Evolutionary conservation across 768 basidiomycete genomes (phyloP), one percentile per base, ranked within the genome.

Genomic region (Russula virescens): DNA sequence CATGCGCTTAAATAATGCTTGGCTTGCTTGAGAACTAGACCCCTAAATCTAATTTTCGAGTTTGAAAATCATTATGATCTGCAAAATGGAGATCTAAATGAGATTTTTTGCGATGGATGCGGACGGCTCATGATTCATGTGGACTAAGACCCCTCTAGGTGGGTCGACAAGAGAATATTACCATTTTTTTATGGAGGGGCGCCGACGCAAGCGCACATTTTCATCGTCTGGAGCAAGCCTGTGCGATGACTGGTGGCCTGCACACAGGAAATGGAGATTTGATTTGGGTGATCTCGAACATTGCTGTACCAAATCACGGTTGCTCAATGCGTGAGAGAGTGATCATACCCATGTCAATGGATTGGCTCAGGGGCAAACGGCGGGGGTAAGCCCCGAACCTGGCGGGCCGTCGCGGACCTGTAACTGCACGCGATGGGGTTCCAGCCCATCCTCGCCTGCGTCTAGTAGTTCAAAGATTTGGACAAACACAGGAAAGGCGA

Each of bases 381-480:
- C 19, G 43, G 42, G 3, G 8, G 38, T 19, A 13, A 42, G 25
- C 19, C 25, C 50, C 43, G 31, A 52, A 21, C 26, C 19, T 8
- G 38, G 31, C 56, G 62, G 62, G 35, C 62, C 62, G 62, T 45
- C 25, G 16, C 62, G 62, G 62, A 38, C 62, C 62, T 21, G 46
- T 25, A n/a, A 58, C 45, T 26, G 43, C 19, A 52, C 50, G 10
- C 25, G 5, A 25, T 10, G 56, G 45, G 52, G 45, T 34, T 46
- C 38, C 26, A 42, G 18, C 10, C 49, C 19, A 35, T 35, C 1
- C 38, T 31, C 48, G 58, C 42, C 38, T 25, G 8, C 49, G 31
- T 34, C 38, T 49, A 14, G 49, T 6, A 14, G n/a, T 50, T 49
- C 28, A 59, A 40, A 53, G 45, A 16, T 26, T 23, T 8, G 28